These are phyloP conservation scores for Lathyrus sativus DNA, from an alignment of 306 rosid genomes.

Conservation along the genomic window DNA sequence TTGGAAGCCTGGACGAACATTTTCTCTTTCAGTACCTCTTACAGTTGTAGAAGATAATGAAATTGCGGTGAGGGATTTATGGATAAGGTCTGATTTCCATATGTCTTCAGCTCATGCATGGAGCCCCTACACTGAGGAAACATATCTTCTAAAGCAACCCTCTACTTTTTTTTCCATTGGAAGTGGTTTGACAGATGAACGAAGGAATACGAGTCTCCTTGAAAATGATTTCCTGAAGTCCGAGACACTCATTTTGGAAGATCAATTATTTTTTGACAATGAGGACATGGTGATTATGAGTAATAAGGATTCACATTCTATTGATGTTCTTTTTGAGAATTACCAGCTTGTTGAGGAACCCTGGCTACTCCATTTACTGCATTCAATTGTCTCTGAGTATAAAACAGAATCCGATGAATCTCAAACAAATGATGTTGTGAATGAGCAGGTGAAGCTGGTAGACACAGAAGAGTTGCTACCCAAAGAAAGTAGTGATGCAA, in stretches of 20 bases:
- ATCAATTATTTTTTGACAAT: slow-evolving; percentile 43
- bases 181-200: slow-evolving; percentile 95
- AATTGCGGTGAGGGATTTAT: slow-evolving; percentile 72
- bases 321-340: slow-evolving; percentile 44
- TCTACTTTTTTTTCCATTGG: slow-evolving; percentile 43
- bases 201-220: slow-evolving; percentile 46
- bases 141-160: slow-evolving; percentile 57
- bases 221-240: slow-evolving; percentile 53
- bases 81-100: slow-evolving; percentile 64
- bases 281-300: slow-evolving; percentile 40
- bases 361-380: slow-evolving; percentile 62
- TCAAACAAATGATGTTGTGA: slow-evolving; percentile 40
- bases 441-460: slow-evolving; percentile 51
- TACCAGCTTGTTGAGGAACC: slow-evolving; percentile 90
- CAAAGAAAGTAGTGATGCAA: slow-evolving; percentile 51
- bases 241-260: slow-evolving; percentile 44
- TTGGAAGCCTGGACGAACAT: slow-evolving; percentile 94
- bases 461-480: slow-evolving; percentile 52
- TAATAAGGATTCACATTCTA: slow-evolving; percentile 45
- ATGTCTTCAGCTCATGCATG: slow-evolving; percentile 49
- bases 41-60: slow-evolving; percentile 45
- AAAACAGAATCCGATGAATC: slow-evolving; percentile 45
- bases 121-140: slow-evolving; percentile 70
- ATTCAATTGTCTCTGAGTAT: slow-evolving; percentile 46
- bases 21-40: slow-evolving; percentile 74